Percentiles rank a stretch among this genome's conserved stretches.
These are phyloP conservation scores for Solanum gracilifrons DNA, from an alignment of 257 asterid species.

Conservation along the genomic window DNA sequence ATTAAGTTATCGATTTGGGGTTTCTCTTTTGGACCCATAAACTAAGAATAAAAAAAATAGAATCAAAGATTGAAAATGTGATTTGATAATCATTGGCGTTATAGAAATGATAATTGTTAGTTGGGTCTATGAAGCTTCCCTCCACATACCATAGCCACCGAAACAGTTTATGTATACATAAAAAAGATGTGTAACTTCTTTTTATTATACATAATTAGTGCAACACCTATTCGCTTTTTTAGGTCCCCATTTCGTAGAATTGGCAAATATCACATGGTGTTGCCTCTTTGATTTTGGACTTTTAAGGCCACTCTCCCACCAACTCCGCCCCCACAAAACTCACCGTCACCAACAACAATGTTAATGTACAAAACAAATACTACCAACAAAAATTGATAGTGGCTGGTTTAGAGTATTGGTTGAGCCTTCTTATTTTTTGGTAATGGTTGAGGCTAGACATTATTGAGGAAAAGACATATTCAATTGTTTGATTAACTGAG, in stretches of 20 bases:
- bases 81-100: background rate
- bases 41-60: background rate
- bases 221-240: background rate
- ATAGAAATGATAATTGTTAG: background rate
- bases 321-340: slow-evolving; percentile 1
- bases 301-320: background rate
- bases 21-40: background rate
- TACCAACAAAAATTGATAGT: background rate
- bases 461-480: background rate
- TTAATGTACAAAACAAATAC: background rate
- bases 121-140: background rate
- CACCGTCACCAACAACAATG: background rate
- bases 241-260: background rate
- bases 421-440: background rate
- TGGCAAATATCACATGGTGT: background rate
- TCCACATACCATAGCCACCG: background rate
- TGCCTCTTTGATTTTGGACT: background rate
- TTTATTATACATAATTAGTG: background rate
- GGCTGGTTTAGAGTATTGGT: background rate
- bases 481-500: background rate
- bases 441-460: background rate
- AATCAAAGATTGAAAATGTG: background rate
- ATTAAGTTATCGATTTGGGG: background rate
- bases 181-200: background rate
- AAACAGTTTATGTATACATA: background rate